Evolutionary conservation across 176 grass and related monocot species (phyloP), one percentile per base, ranked within the genome.

Genomic region (sorghum (Sorghum bicolor)): DNA sequence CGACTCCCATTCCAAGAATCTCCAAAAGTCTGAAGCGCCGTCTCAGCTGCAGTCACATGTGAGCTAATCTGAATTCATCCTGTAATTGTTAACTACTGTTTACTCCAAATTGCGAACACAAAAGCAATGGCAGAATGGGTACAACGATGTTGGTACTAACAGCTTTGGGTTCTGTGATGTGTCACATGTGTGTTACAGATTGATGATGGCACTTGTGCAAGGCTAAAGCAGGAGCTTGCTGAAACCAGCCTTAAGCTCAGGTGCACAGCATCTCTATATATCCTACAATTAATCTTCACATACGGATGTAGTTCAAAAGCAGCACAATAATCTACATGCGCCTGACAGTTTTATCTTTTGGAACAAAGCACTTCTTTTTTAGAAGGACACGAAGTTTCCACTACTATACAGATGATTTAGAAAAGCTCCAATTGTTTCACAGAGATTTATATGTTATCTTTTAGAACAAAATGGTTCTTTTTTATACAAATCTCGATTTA

Each of bases 211-310:
- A 85, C 65, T 29, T 89, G 83, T 67, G 57, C 64, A 83, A 92
- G 58, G 68, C 58, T 90, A 69, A 90, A 47, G 38, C 48, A 80
- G 53, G 72, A 92, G 47, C 74, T 92, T 68, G 70, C 85, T 34
- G 85, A 94, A 83, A 78, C 87, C 68, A 92, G 87, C 60, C 85
- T 92, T 63, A 86, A 83, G 50, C 85, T 94, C 58, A 91, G 87
- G 89, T 94, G 58, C 22, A 12, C 17, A n/a, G n/a, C n/a, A n/a
- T n/a, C n/a, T n/a, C n/a, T n/a, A 82, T 70, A 7, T 30, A 39
- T 10, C 7, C 12, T 20, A 16, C 34, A 8, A 24, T 65, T 30
- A 64, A 45, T 45, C 40, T 22, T 13, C 31, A 57, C 7, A 45
- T 45, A 57, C 19, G 2, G 17, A 57, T 57, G 52, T 52, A 60